Percentiles rank a stretch among this genome's conserved stretches.
phyloP scores from a whole-genome alignment of 2,329 filamentous ascomycete species.

The Talaromyces sp. region DNA sequence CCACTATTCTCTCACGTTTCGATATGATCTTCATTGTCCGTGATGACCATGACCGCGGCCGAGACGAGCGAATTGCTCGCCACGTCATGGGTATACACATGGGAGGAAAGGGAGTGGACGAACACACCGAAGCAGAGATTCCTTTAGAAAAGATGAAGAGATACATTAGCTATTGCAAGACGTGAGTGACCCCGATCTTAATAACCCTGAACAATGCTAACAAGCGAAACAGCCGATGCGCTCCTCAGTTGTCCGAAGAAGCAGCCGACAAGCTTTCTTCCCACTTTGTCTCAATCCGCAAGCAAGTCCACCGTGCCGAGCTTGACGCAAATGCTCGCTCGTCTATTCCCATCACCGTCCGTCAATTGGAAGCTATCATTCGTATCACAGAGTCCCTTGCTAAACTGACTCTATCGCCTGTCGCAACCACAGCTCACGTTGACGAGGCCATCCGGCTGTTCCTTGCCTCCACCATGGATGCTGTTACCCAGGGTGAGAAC shows the following conservation, averaged over 20 bases:
- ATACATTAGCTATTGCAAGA: conserved; percentile 96
- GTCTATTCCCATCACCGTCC: conserved; percentile 94
- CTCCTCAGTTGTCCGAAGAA: conserved; percentile 83
- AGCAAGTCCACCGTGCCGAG: conserved; percentile 89
- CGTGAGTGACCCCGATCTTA: conserved; percentile 55
- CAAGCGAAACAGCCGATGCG: conserved; percentile 67
- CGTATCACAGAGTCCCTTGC: conserved; percentile 95
- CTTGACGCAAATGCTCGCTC: conserved; percentile 85
- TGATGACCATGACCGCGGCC: conserved; percentile 84
- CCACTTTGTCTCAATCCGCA: conserved; percentile 93
- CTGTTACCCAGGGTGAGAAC: conserved; percentile 83
- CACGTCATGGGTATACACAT: conserved; percentile 98
- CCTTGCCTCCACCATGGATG: conserved; percentile 96
- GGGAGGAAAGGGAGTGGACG: conserved; percentile 79
- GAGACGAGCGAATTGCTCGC: conserved; percentile 89
- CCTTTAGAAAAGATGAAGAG: conserved; percentile 95
- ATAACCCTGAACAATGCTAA: conserved; percentile 2
- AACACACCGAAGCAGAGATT: conserved; percentile 82
- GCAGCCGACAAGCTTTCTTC: conserved; percentile 94
- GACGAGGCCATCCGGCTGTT: conserved; percentile 97
- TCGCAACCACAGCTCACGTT: conserved; percentile 87
- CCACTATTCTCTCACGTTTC: conserved; percentile 95
- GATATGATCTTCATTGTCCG: conserved; percentile 99
- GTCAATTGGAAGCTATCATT: conserved; percentile 94
- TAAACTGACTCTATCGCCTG: conserved; percentile 79